A percentile compares a stretch with the other conserved stretches of the same genome.
These are phyloP conservation scores for Dioszegia hungarica DNA, from an alignment of 768 basidiomycete species.

Conservation along the genomic window DNA sequence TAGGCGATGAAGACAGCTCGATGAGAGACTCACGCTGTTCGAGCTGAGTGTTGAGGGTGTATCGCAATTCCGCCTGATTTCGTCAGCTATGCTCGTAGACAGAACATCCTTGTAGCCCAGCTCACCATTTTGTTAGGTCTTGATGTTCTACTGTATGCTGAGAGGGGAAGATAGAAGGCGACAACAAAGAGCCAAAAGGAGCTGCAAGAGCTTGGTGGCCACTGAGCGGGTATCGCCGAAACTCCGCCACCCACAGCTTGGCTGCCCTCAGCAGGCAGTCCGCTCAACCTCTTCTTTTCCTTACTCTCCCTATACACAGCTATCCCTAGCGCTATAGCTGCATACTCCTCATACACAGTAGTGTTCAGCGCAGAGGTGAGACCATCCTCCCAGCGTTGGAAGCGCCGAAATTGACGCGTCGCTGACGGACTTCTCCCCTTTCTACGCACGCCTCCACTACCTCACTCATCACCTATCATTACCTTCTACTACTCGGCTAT, in stretches of 20 bases:
- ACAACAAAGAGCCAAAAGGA: no score
- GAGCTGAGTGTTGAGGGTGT: slow-evolving; percentile 92
- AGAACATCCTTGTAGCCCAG: no score
- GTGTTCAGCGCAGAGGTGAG: not conserved
- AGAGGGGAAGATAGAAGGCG: no score
- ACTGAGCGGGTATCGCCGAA: slow-evolving; percentile 9
- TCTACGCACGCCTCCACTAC: not conserved
- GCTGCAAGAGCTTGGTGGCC: no score
- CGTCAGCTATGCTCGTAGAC: no score
- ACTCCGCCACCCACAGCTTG: not conserved
- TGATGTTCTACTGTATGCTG: no score
- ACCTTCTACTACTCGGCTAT: not conserved
- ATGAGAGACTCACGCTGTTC: slow-evolving; percentile 70
- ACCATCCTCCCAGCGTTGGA: not conserved
- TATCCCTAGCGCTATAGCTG: not conserved
- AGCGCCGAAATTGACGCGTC: not conserved
- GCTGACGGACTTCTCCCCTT: slow-evolving; percentile 2
- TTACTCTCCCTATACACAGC: not conserved
- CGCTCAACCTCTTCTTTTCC: not conserved
- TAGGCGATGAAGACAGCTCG: not conserved
- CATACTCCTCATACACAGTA: not conserved
- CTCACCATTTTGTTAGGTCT: slow-evolving; percentile 41
- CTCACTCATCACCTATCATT: not conserved
- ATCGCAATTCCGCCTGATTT: slow-evolving; percentile 87
- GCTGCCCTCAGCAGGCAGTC: no score